Evolutionary conservation across 2,329 filamentous ascomycete species (phyloP), one percentile per base, ranked within the genome.

Genomic region (Exophiala dermatitidis): DNA sequence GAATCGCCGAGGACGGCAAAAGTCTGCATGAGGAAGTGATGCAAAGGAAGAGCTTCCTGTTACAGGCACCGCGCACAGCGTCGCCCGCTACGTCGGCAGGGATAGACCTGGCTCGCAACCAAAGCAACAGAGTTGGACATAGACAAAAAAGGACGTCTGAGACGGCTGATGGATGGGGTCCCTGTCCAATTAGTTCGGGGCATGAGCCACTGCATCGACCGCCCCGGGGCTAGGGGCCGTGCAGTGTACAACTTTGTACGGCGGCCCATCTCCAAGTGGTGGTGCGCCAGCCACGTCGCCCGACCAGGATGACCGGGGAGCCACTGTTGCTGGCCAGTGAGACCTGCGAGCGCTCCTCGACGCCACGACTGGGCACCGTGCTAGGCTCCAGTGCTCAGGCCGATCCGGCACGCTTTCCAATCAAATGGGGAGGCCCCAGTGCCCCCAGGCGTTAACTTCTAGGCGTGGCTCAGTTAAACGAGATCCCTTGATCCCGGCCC

Each of bases 381-480:
- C 51, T 54, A 57, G 44, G 38, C 46, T 32, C 36, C 31, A 32
- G 49, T 19, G 32, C 49, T 30, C 37, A 41, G 40, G 44, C 41
- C 42, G 42, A 46, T 57, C 54, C 51, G 50, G 49, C 34, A 28
- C 10, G 1, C 10, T 33, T 37, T 46, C 54, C 54, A 56, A 53
- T 46, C 54, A 50, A 56, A 53, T 30, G 12, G 43, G 30, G 26
- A 12, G 8, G 10, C 46, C n/a, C 40, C 33, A 30, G 30, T 31
- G 34, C 6, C 7, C 28, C 26, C 10, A 5, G 42, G 42, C 30
- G 10, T n/a, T 12, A 8, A 28, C 19, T 30, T 30, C 19, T 28
- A 50, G 47, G 42, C 48, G 52, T 55, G 52, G 52, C 52, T 51
- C 52, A 55, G 52, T 51, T 48, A 31, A 12, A 32, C 30, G 47